Evolutionary conservation across 257 asterid species (phyloP).

Genomic region (Lithospermum erythrorhizon): DNA sequence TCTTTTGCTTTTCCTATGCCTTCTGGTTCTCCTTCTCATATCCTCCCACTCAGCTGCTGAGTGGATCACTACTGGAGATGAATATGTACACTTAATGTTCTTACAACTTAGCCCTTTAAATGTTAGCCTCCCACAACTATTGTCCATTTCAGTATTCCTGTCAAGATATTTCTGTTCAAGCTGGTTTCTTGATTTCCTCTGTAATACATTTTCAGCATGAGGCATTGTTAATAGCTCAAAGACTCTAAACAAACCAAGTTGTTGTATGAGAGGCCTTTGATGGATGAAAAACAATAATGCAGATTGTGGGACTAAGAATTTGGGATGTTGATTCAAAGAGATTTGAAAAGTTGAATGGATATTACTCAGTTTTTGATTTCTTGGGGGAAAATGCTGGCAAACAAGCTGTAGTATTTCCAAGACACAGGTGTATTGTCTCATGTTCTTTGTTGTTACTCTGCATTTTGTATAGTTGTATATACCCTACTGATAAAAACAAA

Average conservation of each 20-base stretch:
- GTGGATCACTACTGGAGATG: conserved; percentile 9
- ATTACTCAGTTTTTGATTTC: not conserved
- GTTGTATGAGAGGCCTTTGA: not conserved
- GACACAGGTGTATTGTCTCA: not conserved
- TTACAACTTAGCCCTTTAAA: conserved; percentile 42
- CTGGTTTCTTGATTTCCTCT: conserved; percentile 5
- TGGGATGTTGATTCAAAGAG: not conserved
- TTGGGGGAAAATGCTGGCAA: not conserved
- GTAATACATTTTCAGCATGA: conserved; percentile 5
- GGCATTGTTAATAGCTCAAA: conserved; percentile 3
- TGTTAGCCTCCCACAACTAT: conserved; percentile 16
- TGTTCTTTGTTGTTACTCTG: not conserved
- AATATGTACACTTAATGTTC: conserved; percentile 17
- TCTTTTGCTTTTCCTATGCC: conserved; percentile 16
- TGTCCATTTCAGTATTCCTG: conserved; percentile 21
- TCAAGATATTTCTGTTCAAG: conserved; percentile 6
- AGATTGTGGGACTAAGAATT: not conserved
- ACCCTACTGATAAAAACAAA: not conserved
- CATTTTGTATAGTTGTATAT: too few relatives aligned
- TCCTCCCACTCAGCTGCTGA: conserved; percentile 12
- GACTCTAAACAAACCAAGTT: not conserved
- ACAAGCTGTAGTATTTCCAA: not conserved
- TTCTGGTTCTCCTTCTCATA: conserved; percentile 12
- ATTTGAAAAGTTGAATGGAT: not conserved
- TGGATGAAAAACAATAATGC: not conserved